These are phyloP conservation scores for Porogramme epimiltina DNA, from an alignment of 1,284 basidiomycete species.

Conservation along the genomic window DNA sequence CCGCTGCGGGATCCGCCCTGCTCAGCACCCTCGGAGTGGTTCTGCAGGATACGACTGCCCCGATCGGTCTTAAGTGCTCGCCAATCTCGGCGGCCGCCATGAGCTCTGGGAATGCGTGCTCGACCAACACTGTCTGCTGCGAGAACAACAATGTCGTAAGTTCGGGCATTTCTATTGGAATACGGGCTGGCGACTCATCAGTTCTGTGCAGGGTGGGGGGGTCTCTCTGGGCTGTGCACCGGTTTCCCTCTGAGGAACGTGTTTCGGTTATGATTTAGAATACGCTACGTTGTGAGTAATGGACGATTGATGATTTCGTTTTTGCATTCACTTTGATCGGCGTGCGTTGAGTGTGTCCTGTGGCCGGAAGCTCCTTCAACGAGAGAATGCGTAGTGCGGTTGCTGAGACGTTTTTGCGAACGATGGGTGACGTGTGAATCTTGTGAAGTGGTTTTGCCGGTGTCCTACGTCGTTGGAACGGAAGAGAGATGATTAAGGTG, in stretches of 20 bases:
- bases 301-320: conserved; percentile 11
- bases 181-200: too few species aligned
- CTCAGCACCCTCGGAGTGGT: conserved; percentile 11
- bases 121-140: conserved; percentile 16
- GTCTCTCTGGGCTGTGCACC: neutral
- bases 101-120: conserved; percentile 9
- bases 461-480: too few species aligned
- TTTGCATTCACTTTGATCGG: neutral
- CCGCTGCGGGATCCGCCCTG: conserved; percentile 9
- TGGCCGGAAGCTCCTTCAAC: too few species aligned
- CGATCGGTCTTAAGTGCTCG: conserved; percentile 13
- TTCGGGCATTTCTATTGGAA: neutral
- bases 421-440: too few species aligned
- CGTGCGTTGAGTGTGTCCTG: too few species aligned
- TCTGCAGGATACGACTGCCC: conserved; percentile 5
- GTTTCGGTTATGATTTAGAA: too few species aligned
- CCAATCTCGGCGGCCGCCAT: conserved; percentile 14
- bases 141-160: conserved; percentile 18
- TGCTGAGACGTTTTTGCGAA: too few species aligned
- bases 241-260: neutral
- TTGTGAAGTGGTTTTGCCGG: too few species aligned
- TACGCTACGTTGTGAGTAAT: conserved; percentile 4
- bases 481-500: too few species aligned
- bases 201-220: neutral
- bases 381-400: too few species aligned